Percentiles rank a stretch among this genome's conserved stretches.
phyloP scores from a whole-genome alignment of 1,284 basidiomycete genomes.

The Malassezia cuniculi region DNA sequence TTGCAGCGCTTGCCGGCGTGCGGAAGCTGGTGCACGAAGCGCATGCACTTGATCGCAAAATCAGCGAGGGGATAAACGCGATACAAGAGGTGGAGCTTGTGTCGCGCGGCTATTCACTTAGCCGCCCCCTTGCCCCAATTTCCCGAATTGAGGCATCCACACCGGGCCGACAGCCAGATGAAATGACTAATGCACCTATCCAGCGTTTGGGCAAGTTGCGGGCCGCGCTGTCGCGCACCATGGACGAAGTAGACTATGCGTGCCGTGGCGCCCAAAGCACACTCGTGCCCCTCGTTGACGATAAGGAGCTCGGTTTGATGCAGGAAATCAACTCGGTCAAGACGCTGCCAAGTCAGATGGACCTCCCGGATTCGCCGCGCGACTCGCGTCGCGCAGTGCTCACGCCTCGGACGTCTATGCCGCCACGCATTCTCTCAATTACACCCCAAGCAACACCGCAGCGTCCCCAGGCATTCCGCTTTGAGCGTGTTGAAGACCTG shows the following conservation, averaged over 20 bases:
- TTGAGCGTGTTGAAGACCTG: too few species aligned
- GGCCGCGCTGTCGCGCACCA: slow-evolving; percentile 13
- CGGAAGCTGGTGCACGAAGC: slow-evolving; percentile 20
- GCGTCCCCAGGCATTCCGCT: too few species aligned
- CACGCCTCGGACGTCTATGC: too few species aligned
- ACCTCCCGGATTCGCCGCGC: too few species aligned
- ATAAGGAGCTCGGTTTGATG: slow-evolving; percentile 24
- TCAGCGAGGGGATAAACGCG: slow-evolving; percentile 36
- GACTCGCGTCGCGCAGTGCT: too few species aligned
- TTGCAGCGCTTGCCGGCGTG: slow-evolving; percentile 7
- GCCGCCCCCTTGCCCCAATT: slow-evolving; percentile 39
- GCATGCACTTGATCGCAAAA: slow-evolving; percentile 23
- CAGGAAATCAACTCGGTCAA: slow-evolving; percentile 29
- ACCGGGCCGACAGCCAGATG: too few species aligned
- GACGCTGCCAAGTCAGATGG: slow-evolving; percentile 11
- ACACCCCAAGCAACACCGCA: too few species aligned
- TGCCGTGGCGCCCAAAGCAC: slow-evolving; percentile 11
- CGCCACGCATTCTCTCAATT: too few species aligned
- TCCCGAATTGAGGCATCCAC: slow-evolving; percentile 35
- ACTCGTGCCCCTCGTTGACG: slow-evolving; percentile 17
- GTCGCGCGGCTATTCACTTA: slow-evolving; percentile 35
- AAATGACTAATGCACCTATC: too few species aligned
- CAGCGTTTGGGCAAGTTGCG: slow-evolving; percentile 20
- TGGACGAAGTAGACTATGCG: slow-evolving; percentile 18
- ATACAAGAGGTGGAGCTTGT: slow-evolving; percentile 42